Evolutionary conservation across 352 stramenopile genomes (phyloP).

Genomic region (Phytophthora pluvialis): DNA sequence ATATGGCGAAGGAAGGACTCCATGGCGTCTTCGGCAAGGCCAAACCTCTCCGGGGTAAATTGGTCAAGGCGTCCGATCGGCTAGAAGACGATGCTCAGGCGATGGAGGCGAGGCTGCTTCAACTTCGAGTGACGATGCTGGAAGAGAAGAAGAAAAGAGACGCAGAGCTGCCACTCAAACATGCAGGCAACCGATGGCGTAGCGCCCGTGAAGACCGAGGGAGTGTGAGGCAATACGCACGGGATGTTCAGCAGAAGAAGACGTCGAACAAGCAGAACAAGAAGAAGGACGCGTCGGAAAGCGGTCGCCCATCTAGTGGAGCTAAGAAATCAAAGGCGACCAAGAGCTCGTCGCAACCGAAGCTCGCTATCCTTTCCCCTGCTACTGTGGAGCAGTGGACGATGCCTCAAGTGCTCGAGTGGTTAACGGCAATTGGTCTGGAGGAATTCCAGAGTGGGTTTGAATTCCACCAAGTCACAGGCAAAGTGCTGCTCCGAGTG

Average conservation of each 20-base stretch:
- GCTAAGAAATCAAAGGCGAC: constrained; percentile 26
- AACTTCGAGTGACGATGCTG: constrained; percentile 63
- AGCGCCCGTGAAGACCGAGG: constrained; percentile 78
- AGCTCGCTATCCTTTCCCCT: constrained; percentile 40
- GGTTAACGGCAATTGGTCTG: constrained; percentile 59
- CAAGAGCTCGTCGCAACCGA: constrained; percentile 14
- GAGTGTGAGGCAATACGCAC: constrained; percentile 73
- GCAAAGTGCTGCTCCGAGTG: constrained; percentile 51
- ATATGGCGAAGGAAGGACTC: constrained; percentile 41
- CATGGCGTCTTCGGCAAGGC: constrained; percentile 38
- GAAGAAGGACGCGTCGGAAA: constrained; percentile 9
- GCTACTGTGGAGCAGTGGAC: constrained; percentile 61
- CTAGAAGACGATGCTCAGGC: constrained; percentile 74
- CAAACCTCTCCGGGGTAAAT: constrained; percentile 17
- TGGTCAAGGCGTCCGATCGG: constrained; percentile 51
- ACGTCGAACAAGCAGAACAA: constrained; percentile 35
- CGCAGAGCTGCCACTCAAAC: constrained; percentile 57
- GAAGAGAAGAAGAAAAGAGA: constrained; percentile 75
- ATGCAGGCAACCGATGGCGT: constrained; percentile 73
- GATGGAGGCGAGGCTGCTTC: constrained; percentile 72
- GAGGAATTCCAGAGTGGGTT: constrained; percentile 74
- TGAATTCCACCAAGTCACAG: constrained; percentile 84
- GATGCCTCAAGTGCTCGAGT: constrained; percentile 64
- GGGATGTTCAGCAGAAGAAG: constrained; percentile 60
- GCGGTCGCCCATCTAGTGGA: neutral